phyloP scores from a whole-genome alignment of 176 grass and related monocot species.

The Chloris gayana region DNA sequence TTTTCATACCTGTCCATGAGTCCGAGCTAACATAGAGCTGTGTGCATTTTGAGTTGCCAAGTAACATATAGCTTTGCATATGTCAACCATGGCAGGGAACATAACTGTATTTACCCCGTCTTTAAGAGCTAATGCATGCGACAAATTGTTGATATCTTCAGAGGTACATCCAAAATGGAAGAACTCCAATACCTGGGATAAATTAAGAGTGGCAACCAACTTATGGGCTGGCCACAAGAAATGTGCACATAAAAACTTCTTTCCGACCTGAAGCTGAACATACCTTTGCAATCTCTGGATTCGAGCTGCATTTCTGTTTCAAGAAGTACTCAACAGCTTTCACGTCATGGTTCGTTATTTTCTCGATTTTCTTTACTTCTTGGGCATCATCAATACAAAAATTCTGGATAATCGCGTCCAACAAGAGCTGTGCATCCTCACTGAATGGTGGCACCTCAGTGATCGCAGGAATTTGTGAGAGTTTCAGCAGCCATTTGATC shows the following conservation, averaged over 20 bases:
- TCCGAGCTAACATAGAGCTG: constrained; percentile 73
- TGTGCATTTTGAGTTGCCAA: constrained; percentile 71
- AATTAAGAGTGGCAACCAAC: constrained; percentile 28
- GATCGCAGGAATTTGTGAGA: constrained; percentile 80
- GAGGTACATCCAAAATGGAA: constrained; percentile 98
- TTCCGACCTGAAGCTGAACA: not conserved
- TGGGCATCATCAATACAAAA: constrained; percentile 67
- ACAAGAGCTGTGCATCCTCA: constrained; percentile 60
- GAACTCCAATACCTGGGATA: constrained; percentile 78
- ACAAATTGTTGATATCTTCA: constrained; percentile 95
- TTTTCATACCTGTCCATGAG: constrained; percentile 81
- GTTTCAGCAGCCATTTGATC: constrained; percentile 90
- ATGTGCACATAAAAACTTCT: not conserved
- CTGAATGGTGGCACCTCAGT: constrained; percentile 84
- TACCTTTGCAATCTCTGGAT: constrained; percentile 84
- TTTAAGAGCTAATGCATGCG: constrained; percentile 82
- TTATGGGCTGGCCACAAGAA: not conserved
- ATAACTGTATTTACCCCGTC: constrained; percentile 73
- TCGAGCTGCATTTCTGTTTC: constrained; percentile 84
- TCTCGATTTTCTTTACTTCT: constrained; percentile 91
- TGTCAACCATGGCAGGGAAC: constrained; percentile 70
- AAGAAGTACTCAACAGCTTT: constrained; percentile 94
- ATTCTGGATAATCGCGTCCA: constrained; percentile 68
- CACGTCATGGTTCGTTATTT: constrained; percentile 93
- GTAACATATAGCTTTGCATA: constrained; percentile 55